Evolutionary conservation across 2,329 filamentous ascomycete genomes (phyloP).

Genomic region (Macrophomina pseudophaseolina): DNA sequence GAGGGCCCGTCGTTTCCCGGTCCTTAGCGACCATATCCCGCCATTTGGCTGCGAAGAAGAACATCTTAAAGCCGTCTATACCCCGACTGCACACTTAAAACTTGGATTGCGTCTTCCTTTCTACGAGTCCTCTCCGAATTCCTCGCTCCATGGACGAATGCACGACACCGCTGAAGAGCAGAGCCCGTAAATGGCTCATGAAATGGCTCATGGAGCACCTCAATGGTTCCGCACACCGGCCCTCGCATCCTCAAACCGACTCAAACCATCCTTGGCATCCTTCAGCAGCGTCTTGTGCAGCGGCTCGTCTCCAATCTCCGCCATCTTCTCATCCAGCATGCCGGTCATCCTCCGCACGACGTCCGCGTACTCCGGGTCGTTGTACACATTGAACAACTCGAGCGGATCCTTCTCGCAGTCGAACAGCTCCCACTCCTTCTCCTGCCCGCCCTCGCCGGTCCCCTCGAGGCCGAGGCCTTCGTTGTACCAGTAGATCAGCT

Average conservation of each 20-base stretch:
- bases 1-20: not conserved
- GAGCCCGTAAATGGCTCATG: too few relatives aligned
- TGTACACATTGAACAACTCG: constrained; percentile 53
- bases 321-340: constrained; percentile 54
- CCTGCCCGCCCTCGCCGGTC: constrained; percentile 46
- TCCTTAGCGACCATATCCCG: not conserved
- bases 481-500: constrained; percentile 64
- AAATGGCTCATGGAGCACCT: not conserved
- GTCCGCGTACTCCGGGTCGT: constrained; percentile 38
- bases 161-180: too few relatives aligned
- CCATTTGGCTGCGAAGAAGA: too few relatives aligned
- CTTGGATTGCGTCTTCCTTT: too few relatives aligned
- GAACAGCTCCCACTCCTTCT: constrained; percentile 61
- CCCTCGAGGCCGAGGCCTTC: constrained; percentile 55
- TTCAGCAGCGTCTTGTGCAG: constrained; percentile 28
- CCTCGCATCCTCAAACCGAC: constrained; percentile 17
- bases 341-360: constrained; percentile 42
- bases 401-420: constrained; percentile 57
- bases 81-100: too few relatives aligned
- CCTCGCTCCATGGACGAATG: not conserved
- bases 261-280: constrained; percentile 12
- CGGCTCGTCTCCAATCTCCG: constrained; percentile 57
- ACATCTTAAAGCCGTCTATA: too few relatives aligned
- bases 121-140: not conserved
- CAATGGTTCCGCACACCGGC: constrained; percentile 22